Evolutionary conservation across 2,329 filamentous ascomycete genomes (phyloP), one percentile per base, ranked within the genome.

Genomic region (Microascus cirrosus): DNA sequence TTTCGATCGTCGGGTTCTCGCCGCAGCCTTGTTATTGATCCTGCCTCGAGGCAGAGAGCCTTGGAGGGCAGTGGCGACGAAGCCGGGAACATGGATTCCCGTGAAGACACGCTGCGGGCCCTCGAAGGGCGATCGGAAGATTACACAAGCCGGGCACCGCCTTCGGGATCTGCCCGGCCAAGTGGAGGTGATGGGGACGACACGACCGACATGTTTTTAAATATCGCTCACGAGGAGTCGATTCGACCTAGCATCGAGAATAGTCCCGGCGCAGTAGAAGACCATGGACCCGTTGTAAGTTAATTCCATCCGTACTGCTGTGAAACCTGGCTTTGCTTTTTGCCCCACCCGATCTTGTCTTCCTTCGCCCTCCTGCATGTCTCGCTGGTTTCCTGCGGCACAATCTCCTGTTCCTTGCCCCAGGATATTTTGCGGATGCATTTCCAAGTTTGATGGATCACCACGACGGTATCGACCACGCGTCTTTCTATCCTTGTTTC

Each of bases 1-100:
- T 81, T 82, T 62, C 76, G 80, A 60, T 81, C 80, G 28, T 82
- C 80, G 42, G 77, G 76, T 63, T 79, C 79, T 60, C 78, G 81
- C 62, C 79, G 76, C 68, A 82, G 79, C 66, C 69, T 78, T 25
- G 70, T 70, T 15, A 70, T 79, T 63, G 80, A 83, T 64, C 81
- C 80, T 76, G 79, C 74, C 62, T 72, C 73, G 57, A 71, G 72
- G 61, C 76, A 74, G 59, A 76, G 80, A 53, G 68, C 67, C 35
- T 71, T 72, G 61, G 74, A 77, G 58, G 73, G 75, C 56, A 69
- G 62, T 50, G 66, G 68, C 50, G 76, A 80, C 62, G 65, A 71
- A 10, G 73, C 51, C 22, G 24, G 35, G 15, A 55, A 57, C 13
- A 52, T 20, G n/a, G 18, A 69, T 58, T 72, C 75, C 58, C 74